These are phyloP conservation scores for Pythium sp. DNA, from an alignment of 352 stramenopile genomes.

Conservation along the genomic window DNA sequence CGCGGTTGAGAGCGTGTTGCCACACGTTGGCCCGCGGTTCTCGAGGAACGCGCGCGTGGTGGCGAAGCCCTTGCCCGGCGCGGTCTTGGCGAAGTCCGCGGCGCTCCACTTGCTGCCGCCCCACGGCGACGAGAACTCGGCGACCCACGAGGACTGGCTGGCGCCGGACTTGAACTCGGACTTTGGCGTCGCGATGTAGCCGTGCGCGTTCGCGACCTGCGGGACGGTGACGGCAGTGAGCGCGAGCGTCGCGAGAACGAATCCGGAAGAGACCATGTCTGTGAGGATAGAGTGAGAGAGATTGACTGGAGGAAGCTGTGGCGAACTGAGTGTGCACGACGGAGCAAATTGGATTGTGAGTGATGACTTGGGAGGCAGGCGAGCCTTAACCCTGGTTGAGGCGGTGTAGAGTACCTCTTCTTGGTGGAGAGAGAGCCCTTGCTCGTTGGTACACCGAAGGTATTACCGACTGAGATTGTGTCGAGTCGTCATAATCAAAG, in stretches of 20 bases:
- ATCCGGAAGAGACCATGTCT: constrained; percentile 1
- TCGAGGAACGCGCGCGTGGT: constrained; percentile 8
- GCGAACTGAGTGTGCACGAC: too few species aligned
- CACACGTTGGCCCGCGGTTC: constrained; percentile 18
- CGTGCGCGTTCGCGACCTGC: not conserved
- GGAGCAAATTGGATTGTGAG: too few species aligned
- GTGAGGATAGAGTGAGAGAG: not conserved
- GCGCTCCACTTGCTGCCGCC: not conserved
- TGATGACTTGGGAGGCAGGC: too few species aligned
- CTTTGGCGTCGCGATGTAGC: not conserved
- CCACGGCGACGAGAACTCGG: constrained; percentile 1
- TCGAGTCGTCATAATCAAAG: too few species aligned
- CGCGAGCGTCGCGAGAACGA: not conserved
- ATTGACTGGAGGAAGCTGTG: not conserved
- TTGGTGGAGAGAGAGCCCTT: too few species aligned
- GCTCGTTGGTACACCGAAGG: too few species aligned
- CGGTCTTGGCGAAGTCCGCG: not conserved
- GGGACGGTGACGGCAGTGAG: not conserved
- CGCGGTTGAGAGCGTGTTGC: constrained; percentile 25
- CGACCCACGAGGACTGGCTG: not conserved
- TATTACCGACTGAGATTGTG: too few species aligned
- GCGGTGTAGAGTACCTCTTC: too few species aligned
- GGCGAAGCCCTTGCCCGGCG: constrained; percentile 5
- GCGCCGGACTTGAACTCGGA: not conserved
- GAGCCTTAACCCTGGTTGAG: too few species aligned